A percentile compares a stretch with the other conserved stretches of the same genome.
Conservation (phyloP, 352 stramenopile genomes). For the Detonula confervacea region DNA sequence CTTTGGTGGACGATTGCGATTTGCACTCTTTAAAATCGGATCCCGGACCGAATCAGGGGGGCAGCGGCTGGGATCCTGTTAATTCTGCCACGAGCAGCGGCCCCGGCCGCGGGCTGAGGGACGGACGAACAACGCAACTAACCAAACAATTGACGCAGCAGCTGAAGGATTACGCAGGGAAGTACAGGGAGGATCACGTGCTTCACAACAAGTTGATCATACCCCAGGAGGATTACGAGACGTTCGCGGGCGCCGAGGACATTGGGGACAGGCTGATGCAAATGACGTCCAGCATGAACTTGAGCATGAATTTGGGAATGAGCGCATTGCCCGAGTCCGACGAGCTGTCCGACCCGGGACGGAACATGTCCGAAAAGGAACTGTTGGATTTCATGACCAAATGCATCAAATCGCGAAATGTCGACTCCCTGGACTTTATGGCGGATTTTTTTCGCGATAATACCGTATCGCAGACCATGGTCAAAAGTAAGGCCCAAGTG, state of each 20-base stretch:
- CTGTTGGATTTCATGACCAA: slow-evolving; percentile 63
- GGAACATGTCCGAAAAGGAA: slow-evolving; percentile 60
- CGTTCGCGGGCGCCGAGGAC: slow-evolving; percentile 52
- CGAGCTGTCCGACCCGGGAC: not conserved
- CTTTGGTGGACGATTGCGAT: slow-evolving; percentile 18
- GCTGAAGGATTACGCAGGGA: slow-evolving; percentile 32
- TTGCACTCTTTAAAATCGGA: slow-evolving; percentile 36
- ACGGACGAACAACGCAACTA: not conserved
- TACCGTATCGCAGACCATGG: slow-evolving; percentile 61
- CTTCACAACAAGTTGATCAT: slow-evolving; percentile 53
- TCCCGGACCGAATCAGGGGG: slow-evolving; percentile 20
- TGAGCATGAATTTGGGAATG: slow-evolving; percentile 8
- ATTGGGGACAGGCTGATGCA: slow-evolving; percentile 41
- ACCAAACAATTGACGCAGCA: slow-evolving; percentile 28
- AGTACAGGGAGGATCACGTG: slow-evolving; percentile 48
- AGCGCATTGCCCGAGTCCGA: not conserved
- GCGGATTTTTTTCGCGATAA: slow-evolving; percentile 71
- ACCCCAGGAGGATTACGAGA: slow-evolving; percentile 48
- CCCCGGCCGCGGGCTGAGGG: not conserved
- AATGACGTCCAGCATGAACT: slow-evolving; percentile 33
- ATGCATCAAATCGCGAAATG: slow-evolving; percentile 60
- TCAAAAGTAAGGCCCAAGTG: slow-evolving; percentile 64
- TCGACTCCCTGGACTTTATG: slow-evolving; percentile 65
- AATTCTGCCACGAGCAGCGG: not conserved
- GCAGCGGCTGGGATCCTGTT: not conserved